Percentiles rank a stretch among this genome's conserved stretches.
Conservation (phyloP, 805 yeast species). For the Lachancea kluyveri region DNA sequence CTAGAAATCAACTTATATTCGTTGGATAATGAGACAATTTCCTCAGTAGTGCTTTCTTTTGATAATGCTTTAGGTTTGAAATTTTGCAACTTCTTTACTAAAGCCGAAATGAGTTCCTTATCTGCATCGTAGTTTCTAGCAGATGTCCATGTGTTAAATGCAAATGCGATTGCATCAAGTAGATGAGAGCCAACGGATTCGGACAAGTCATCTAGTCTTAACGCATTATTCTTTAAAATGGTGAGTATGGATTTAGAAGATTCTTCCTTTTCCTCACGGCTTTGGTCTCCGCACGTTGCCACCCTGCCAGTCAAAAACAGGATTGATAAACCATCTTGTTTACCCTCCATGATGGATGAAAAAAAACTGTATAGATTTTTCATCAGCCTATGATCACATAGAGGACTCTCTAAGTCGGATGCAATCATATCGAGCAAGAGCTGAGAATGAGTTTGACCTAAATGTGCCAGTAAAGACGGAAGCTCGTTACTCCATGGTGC, state of each 20-base stretch:
- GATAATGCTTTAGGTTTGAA: constrained; percentile 20
- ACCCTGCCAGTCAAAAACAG: constrained; percentile 48
- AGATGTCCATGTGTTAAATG: constrained; percentile 73
- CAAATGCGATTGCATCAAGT: constrained; percentile 65
- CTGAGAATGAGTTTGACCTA: constrained; percentile 61
- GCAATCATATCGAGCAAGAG: constrained; percentile 55
- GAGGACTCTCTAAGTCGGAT: constrained; percentile 50
- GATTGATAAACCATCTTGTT: constrained; percentile 73
- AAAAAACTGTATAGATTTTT: constrained; percentile 57
- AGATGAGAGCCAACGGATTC: constrained; percentile 59
- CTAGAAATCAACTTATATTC: constrained; percentile 55
- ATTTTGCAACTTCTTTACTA: constrained; percentile 33
- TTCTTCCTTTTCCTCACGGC: constrained; percentile 9
- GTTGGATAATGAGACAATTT: constrained; percentile 40
- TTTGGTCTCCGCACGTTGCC: constrained; percentile 38
- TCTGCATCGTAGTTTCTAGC: constrained; percentile 49
- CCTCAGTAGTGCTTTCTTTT: constrained; percentile 9
- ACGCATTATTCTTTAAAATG: constrained; percentile 49
- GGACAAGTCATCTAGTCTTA: constrained; percentile 49
- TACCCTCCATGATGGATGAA: constrained; percentile 60
- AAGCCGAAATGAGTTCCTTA: constrained; percentile 28
- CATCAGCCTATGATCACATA: constrained; percentile 47
- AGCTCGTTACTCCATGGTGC: constrained; percentile 52
- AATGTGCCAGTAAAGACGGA: constrained; percentile 77
- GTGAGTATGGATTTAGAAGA: constrained; percentile 40